Base-by-base conservation (phyloP, 257 asterid genomes). In the Solanum sejunctum region DNA sequence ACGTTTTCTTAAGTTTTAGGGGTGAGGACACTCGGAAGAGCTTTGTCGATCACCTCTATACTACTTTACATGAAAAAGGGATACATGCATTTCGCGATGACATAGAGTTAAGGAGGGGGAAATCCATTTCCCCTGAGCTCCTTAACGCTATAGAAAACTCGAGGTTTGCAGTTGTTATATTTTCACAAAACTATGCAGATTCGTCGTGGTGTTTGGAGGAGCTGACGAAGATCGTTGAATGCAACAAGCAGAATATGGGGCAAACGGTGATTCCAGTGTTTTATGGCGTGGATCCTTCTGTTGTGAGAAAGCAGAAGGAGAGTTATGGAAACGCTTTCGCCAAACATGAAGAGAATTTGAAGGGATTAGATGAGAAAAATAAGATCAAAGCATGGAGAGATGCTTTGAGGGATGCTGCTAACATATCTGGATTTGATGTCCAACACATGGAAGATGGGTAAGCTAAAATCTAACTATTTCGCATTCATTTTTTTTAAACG, bases 1-100 rank as follows among this genome's bases (percentile, higher is more conserved):
- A 85, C 20, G 69, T 85, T 21, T 85, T 85, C 87, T 66, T 85
- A 82, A 85, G 87, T 16, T 85, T 85, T 82, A 85, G 87, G 16
- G 87, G 87, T 41, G 87, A 85, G 36, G 87, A 85, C 17, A 66
- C 84, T 47, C 87, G 87, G 12, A 85, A 41, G 41, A 41, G 49
- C 15, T 85, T 85, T 77, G 80, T 81, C 13, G 84, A 81, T 58
- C 80, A 55, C 82, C 87, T 85, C 23, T 85, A 52, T 32, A 32
- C 85, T 3, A 69, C 45, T 39, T 28, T 85, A 15, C n/a, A 7
- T 13, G 80, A 85, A 1, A 81, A 69, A 7, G 85, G 81, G 1
- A 64, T 85, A 17, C 49, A 69, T 0, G 36, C 75, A n/a, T 85
- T 80, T 54, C 72, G 64, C 3, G 87, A 85, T 61, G 87, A 85